Percentiles rank a stretch among this genome's conserved stretches.
phyloP scores from a whole-genome alignment of 768 basidiomycete species.

The Dioszegia crocea region DNA sequence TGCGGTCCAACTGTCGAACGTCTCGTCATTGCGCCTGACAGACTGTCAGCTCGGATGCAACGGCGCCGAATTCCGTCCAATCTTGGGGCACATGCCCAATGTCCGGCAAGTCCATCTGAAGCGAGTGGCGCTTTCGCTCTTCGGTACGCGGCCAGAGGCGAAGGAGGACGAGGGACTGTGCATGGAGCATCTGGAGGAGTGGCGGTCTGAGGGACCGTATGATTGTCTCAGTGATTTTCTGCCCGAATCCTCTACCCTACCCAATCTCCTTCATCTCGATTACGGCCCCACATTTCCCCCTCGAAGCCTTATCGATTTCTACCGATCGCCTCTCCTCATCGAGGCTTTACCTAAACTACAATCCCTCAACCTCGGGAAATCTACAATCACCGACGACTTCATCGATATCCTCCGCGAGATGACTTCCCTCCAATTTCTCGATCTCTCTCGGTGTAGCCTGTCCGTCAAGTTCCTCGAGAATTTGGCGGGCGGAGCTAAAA shows the following conservation, averaged over 20 bases:
- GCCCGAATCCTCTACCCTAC: too few relatives aligned
- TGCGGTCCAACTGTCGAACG: background rate
- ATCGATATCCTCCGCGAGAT: conserved; percentile 11
- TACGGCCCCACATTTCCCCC: background rate
- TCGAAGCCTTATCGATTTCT: background rate
- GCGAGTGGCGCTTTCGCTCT: too few relatives aligned
- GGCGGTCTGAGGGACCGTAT: background rate
- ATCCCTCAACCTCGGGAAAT: conserved; percentile 25
- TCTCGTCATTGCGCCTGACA: background rate
- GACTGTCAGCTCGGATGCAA: background rate
- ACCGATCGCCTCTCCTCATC: background rate
- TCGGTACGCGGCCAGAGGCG: too few relatives aligned
- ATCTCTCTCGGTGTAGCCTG: conserved; percentile 26
- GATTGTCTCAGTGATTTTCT: too few relatives aligned
- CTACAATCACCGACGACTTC: conserved; percentile 4
- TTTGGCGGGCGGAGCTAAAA: conserved; percentile 3
- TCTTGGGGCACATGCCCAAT: too few relatives aligned
- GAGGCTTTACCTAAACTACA: conserved; percentile 15
- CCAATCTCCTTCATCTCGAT: background rate
- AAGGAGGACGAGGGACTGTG: too few relatives aligned
- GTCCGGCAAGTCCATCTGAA: too few relatives aligned
- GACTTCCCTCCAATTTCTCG: conserved; percentile 22
- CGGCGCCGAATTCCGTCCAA: background rate
- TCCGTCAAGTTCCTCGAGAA: conserved; percentile 20
- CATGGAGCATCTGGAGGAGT: background rate